These are phyloP conservation scores for Nemania serpens DNA, from an alignment of 2,329 filamentous ascomycete species.

Conservation along the genomic window DNA sequence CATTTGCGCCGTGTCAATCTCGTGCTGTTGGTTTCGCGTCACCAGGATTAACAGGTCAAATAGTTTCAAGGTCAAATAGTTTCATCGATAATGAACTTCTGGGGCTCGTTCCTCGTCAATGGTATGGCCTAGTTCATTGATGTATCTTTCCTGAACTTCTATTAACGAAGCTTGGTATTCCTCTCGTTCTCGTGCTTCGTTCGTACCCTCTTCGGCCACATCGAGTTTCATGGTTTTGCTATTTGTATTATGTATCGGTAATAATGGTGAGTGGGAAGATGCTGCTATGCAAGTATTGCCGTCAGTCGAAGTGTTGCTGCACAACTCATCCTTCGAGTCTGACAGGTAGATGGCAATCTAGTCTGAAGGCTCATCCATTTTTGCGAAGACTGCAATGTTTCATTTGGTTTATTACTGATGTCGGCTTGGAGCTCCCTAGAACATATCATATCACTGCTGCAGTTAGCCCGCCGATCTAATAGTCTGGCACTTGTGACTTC, in stretches of 20 bases:
- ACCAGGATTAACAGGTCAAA: conserved; percentile 8
- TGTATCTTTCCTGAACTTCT: not conserved
- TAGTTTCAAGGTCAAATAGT: too few species aligned
- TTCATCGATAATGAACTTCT: not conserved
- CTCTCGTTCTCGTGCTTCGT: not conserved
- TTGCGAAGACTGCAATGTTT: not conserved
- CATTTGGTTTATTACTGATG: not conserved
- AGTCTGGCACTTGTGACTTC: not conserved
- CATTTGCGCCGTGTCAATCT: conserved; percentile 15
- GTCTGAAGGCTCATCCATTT: not conserved
- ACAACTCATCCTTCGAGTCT: not conserved
- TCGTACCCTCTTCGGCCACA: not conserved
- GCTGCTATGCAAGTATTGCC: not conserved
- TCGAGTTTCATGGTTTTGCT: not conserved
- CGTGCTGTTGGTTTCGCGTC: conserved; percentile 15
- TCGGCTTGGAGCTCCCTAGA: not conserved
- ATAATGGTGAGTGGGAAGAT: not conserved
- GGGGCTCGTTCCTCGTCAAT: not conserved
- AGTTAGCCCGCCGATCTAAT: not conserved
- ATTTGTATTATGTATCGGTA: not conserved
- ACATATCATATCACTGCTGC: not conserved
- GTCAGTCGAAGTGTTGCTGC: not conserved
- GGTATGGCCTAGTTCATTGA: not conserved
- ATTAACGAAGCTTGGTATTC: not conserved
- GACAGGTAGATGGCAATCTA: conserved; percentile 4